Evolutionary conservation across 2,329 filamentous ascomycete species (phyloP), one percentile per base, ranked within the genome.

Genomic region (Apiospora phragmitis): DNA sequence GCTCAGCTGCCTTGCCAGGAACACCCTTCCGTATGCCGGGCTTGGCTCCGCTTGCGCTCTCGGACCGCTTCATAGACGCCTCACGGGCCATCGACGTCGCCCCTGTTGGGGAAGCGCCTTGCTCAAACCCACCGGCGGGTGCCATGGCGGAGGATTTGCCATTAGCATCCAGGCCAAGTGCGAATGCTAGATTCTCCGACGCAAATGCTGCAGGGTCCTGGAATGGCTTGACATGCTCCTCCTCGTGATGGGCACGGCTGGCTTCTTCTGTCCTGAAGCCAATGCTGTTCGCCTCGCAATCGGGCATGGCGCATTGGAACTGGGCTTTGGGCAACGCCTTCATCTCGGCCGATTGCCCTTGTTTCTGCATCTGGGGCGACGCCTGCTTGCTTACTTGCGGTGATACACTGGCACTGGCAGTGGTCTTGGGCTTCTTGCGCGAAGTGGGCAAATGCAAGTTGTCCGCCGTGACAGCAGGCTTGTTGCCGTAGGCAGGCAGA

Each of bases 181-280:
- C 79, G 18, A 82, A 73, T 0, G 85, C 84, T 43, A 91, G 76
- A 65, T 83, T 85, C 68, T 89, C 88, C 67, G 82, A 75, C 21
- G 83, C 80, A 75, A 86, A 92, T 73, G 86, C 86, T 70, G 84
- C 59, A 2, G 90, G 89, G 71, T 91, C 81, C 72, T 88, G 82
- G 55, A 82, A 80, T 7, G 89, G 89, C 76, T 85, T 87, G 29
- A 84, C 80, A 73, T 92, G 90, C 76, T 91, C 89, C 70, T 91
- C 87, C n/a, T 88, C 82, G 9, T 85, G 79, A 75, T 92, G 90
- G 14, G 80, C 76, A 69, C 85, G 84, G 67, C 86, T 81, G 16
- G 85, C 84, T 73, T 90, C 87, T 72, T 91, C 86, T 8, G 80
- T 88, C 2, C 84, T 75, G 74, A 91, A 91, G 0, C 84, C 86